A percentile compares a stretch with the other conserved stretches of the same genome.
These are phyloP conservation scores for Cladosporium sphaerospermum DNA, from an alignment of 2,329 filamentous ascomycete species.

Conservation along the genomic window DNA sequence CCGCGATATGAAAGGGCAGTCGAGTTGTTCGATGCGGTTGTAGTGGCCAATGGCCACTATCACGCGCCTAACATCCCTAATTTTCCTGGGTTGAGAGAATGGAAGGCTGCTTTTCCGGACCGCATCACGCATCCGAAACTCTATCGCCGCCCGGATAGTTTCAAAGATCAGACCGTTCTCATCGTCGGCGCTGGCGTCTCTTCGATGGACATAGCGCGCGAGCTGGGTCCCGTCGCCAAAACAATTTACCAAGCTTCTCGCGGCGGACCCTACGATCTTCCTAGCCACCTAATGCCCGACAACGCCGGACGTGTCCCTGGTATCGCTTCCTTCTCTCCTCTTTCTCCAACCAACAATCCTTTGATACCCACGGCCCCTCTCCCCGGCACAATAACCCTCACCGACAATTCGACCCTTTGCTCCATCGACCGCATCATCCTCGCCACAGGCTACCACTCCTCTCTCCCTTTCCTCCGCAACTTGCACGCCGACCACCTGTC, in stretches of 20 bases:
- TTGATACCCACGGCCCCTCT: slow-evolving; percentile 28
- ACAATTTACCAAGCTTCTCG: slow-evolving; percentile 52
- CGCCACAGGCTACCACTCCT: slow-evolving; percentile 63
- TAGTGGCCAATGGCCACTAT: slow-evolving; percentile 52
- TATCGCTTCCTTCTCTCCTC: slow-evolving; percentile 40
- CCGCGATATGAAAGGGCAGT: not conserved
- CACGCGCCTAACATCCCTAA: slow-evolving; percentile 46
- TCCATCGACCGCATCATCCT: slow-evolving; percentile 58
- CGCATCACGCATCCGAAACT: slow-evolving; percentile 42
- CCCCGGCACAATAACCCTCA: slow-evolving; percentile 47
- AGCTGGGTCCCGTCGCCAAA: slow-evolving; percentile 41
- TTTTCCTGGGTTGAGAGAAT: slow-evolving; percentile 42
- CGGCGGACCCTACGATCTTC: slow-evolving; percentile 55
- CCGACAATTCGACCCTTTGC: slow-evolving; percentile 47
- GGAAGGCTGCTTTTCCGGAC: slow-evolving; percentile 41
- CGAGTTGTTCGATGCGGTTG: slow-evolving; percentile 44
- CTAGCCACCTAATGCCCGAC: slow-evolving; percentile 47
- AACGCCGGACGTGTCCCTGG: slow-evolving; percentile 49
- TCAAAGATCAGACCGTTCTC: slow-evolving; percentile 52
- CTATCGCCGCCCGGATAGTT: slow-evolving; percentile 42
- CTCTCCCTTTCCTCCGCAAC: slow-evolving; percentile 56
- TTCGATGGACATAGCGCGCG: slow-evolving; percentile 48
- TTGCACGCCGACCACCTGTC: slow-evolving; percentile 42
- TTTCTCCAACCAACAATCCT: too few relatives aligned
- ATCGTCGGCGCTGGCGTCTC: slow-evolving; percentile 53